Base-by-base conservation (phyloP, 805 yeast species). In the Lachancea thermotolerans region DNA sequence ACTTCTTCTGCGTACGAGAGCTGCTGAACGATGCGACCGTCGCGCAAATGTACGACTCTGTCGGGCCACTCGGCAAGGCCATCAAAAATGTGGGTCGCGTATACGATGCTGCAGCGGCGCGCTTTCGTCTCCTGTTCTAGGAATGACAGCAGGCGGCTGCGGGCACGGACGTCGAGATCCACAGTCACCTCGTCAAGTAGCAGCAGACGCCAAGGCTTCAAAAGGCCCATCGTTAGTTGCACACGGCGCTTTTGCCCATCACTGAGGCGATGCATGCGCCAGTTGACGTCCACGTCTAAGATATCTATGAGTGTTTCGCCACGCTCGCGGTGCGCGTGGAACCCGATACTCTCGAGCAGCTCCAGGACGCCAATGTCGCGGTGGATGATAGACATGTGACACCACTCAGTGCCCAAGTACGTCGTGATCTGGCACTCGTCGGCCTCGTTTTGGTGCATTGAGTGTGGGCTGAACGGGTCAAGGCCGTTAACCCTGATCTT, bases 391-490 rank as follows among this genome's bases (percentile, higher is more conserved):
- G 87, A 85, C 66, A 89, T 93, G 45, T 85, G 78, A 5, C 96
- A 96, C 99, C 99, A 93, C 59, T 93, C 99, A 0, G 98, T 93
- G 3, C 99, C 99, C 36, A 93, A 68, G 60, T 91, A 91, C 0
- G 96, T 85, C 25, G 80, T 77, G 41, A 71, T 71, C 45, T 75
- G 70, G 40, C 76, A 68, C 49, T 73, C 72, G 16, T 49, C 56
- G 31, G 70, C 62, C 11, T 67, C 69, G 8, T 55, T 54, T 37
- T 70, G 59, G 18, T 43, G 46, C 45, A 74, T 70, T 3, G 58
- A 54, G 6, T 53, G 43, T 14, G 75, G 75, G n/a, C 86, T 70
- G 67, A 93, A 93, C 1, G 99, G 99, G 57, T 93, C 95, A 42
- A 75, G 70, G 0, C 95, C 96, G 30, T 87, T 85, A n/a, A 93